A percentile compares a stretch with the other conserved stretches of the same genome.
phyloP scores from a whole-genome alignment of 148 eudicot genomes.

The Mesembryanthemum crystallinum region DNA sequence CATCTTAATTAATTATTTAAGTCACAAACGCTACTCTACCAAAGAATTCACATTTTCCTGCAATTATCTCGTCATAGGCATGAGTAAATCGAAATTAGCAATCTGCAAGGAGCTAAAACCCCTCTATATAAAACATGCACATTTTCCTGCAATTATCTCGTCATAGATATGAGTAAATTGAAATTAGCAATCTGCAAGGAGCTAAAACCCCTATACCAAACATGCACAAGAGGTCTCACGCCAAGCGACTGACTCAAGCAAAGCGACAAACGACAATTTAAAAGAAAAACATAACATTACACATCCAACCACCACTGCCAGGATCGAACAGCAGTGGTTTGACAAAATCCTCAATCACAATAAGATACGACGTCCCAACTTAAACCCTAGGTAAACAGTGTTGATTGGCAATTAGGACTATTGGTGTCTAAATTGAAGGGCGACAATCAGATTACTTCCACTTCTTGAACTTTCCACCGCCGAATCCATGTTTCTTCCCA shows the following conservation, averaged over 20 bases:
- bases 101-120: background rate
- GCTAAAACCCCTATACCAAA: background rate
- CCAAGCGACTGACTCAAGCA: background rate
- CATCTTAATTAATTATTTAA: background rate
- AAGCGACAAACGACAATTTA: background rate
- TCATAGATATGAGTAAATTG: background rate
- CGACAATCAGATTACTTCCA: slow-evolving; percentile 44
- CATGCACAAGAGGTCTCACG: background rate
- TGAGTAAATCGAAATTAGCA: background rate
- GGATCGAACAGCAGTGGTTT: slow-evolving; percentile 4
- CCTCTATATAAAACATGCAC: background rate
- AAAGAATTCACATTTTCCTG: background rate
- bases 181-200: background rate
- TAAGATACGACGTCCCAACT: slow-evolving; percentile 3
- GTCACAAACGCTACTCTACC: background rate
- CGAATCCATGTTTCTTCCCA: slow-evolving; percentile 18
- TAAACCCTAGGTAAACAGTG: slow-evolving; percentile 18
- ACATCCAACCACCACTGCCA: background rate
- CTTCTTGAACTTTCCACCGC: slow-evolving; percentile 50
- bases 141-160: background rate
- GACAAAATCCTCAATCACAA: slow-evolving; percentile 5
- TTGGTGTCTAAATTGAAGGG: background rate
- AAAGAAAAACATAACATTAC: background rate
- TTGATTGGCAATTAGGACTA: slow-evolving; percentile 18
- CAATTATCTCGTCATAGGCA: background rate